Evolutionary conservation across 495 filamentous ascomycete genomes (phyloP).

Genomic region (Penicillium paradoxum): DNA sequence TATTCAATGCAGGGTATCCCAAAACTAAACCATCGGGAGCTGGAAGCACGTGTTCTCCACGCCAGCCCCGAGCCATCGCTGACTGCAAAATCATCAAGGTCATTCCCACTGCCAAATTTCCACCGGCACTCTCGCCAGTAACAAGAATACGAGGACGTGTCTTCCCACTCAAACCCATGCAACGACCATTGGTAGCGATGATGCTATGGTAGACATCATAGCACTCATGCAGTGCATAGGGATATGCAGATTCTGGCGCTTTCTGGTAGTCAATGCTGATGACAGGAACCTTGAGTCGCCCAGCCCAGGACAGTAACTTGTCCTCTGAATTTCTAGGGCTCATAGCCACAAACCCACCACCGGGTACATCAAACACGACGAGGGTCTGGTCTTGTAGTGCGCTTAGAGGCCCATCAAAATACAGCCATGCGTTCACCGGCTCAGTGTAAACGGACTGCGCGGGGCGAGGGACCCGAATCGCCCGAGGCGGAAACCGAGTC

Average conservation of each 20-base stretch:
- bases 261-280: constrained; percentile 91
- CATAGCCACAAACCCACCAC: constrained; percentile 96
- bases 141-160: constrained; percentile 68
- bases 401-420: constrained; percentile 83
- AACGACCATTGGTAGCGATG: constrained; percentile 68
- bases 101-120: constrained; percentile 78
- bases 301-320: constrained; percentile 85
- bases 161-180: constrained; percentile 75
- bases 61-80: constrained; percentile 50
- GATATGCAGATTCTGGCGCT: constrained; percentile 91
- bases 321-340: constrained; percentile 85
- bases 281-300: constrained; percentile 74
- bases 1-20: constrained; percentile 84
- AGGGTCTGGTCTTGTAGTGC: constrained; percentile 70
- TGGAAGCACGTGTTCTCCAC: constrained; percentile 59
- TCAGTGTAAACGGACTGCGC: constrained; percentile 71
- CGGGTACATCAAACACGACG: constrained; percentile 86
- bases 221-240: constrained; percentile 92
- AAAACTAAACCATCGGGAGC: constrained; percentile 76
- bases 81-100: constrained; percentile 84
- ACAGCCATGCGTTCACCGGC: constrained; percentile 82
- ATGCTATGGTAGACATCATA: constrained; percentile 90
- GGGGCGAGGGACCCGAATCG: constrained; percentile 78
- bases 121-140: constrained; percentile 89
- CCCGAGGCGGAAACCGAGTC: constrained; percentile 71